Base-by-base conservation (phyloP, 306 rosid genomes). In the Trichosanthes cucumerina region DNA sequence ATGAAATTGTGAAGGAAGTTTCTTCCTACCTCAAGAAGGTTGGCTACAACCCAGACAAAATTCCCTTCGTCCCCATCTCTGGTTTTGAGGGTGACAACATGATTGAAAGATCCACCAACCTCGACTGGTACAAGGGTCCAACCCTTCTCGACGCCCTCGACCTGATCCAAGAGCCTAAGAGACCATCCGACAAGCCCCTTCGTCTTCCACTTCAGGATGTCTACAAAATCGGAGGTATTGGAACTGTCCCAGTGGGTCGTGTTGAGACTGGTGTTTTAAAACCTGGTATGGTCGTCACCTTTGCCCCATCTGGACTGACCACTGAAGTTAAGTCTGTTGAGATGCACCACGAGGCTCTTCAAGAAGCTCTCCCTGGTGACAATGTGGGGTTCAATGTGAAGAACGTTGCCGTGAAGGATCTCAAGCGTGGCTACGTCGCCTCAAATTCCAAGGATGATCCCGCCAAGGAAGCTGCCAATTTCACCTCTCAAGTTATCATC, bases 81-180 rank as follows among this genome's bases (percentile, higher is more conserved):
- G 98, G 98, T 0, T 93, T 93, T 80, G 97, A 93, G 82, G 97
- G 97, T 38, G 96, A 93, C 69, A 93, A 93, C 87, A 91, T 93
- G 98, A 93, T 93, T 59, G 94, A 93, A 88, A 85, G 96, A 83
- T 91, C 96, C 12, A 91, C 91, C 38, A 93, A 93, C 86, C 97
- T 93, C 14, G 98, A 93, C 83, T 93, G 98, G 98, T 93, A 93
- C 88, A 93, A 93, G 93, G 98, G 98, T 7, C 98, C 98, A 24
- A 93, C 97, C 56, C 95, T 93, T 74, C 97, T 93, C 23, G 97
- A 91, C 60, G 96, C 98, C 28, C 98, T 93, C 50, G 98, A 93
- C 84, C 19, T 69, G 81, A 80, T 93, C 82, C 70, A 63, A 0
- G 98, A 93, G 84, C 98, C 98, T 12, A 93, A 91, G 89, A 88